A percentile compares a stretch with the other conserved stretches of the same genome.
These are phyloP conservation scores for Jacaranda mimosifolia DNA, from an alignment of 257 asterid species.

Conservation along the genomic window DNA sequence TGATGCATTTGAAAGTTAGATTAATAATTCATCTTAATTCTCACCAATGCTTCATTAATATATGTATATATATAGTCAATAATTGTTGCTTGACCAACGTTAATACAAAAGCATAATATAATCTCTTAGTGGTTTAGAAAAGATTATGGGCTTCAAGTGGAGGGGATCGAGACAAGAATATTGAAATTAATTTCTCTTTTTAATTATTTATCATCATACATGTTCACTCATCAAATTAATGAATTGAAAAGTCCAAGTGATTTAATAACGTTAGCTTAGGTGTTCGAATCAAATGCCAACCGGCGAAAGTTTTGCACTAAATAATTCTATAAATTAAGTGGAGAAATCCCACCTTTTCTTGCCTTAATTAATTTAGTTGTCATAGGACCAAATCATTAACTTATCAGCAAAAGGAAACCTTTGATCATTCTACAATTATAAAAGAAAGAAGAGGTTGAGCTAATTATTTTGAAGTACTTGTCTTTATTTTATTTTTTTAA, in stretches of 20 bases:
- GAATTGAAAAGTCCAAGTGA: not conserved
- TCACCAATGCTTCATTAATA: no score
- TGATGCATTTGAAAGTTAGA: not conserved
- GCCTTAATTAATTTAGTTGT: not conserved
- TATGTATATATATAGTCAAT: not conserved
- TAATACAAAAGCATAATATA: constrained; percentile 8
- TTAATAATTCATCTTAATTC: not conserved
- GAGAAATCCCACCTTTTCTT: not conserved
- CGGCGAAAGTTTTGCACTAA: constrained; percentile 6
- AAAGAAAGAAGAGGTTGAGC: not conserved
- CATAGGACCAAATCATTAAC: constrained; percentile 23
- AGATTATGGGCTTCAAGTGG: constrained; percentile 31
- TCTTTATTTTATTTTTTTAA: not conserved
- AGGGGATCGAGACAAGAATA: constrained; percentile 27
- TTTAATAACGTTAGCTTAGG: not conserved
- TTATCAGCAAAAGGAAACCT: constrained; percentile 27
- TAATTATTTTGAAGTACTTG: constrained; percentile 9
- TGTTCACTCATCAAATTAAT: constrained; percentile 15
- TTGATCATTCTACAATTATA: constrained; percentile 11
- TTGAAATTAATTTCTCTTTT: not conserved
- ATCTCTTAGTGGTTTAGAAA: constrained; percentile 12
- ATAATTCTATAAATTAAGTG: not conserved
- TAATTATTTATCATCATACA: not conserved
- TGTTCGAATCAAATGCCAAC: not conserved
- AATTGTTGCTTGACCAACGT: constrained; percentile 29